A percentile compares a stretch with the other conserved stretches of the same genome.
Conservation (phyloP, 1,139 yeast species). For the Blastobotrys petasosporus region DNA sequence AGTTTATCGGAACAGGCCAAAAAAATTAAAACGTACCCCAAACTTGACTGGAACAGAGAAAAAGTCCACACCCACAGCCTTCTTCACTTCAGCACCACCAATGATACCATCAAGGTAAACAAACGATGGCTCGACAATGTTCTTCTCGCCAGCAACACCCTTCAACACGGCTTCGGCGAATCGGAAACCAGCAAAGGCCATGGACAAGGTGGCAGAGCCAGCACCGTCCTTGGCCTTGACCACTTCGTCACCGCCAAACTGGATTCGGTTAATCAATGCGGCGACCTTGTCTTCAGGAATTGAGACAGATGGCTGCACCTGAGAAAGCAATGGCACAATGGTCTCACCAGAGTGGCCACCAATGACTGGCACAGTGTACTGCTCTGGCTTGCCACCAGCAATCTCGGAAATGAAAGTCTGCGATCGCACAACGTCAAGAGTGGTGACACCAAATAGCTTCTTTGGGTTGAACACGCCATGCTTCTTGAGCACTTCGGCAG, state of each 20-base stretch:
- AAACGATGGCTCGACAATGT: conserved; percentile 67
- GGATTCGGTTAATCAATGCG: conserved; percentile 84
- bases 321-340: conserved; percentile 89
- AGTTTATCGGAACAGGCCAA: conserved; percentile 1
- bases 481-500: conserved; percentile 85
- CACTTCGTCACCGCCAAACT: conserved; percentile 98
- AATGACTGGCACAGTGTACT: conserved; percentile 53
- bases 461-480: conserved; percentile 86
- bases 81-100: conserved; percentile 35
- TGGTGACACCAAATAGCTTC: conserved; percentile 94
- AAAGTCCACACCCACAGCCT: conserved; percentile 61
- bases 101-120: conserved; percentile 41
- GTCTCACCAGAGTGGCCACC: conserved; percentile 99
- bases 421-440: conserved; percentile 90
- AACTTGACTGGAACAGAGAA: conserved; percentile 85
- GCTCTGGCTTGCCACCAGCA: conserved; percentile 47
- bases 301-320: conserved; percentile 45
- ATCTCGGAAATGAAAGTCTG: conserved; percentile 83
- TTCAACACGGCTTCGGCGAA: conserved; percentile 83
- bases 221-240: conserved; percentile 98
- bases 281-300: conserved; percentile 50
- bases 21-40: conserved; percentile 47
- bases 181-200: conserved; percentile 98
- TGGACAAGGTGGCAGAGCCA: conserved; percentile 96
- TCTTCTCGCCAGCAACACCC: conserved; percentile 51